These are phyloP conservation scores for Trichomonas tenax DNA, from an alignment of 208 protist species.

Conservation along the genomic window DNA sequence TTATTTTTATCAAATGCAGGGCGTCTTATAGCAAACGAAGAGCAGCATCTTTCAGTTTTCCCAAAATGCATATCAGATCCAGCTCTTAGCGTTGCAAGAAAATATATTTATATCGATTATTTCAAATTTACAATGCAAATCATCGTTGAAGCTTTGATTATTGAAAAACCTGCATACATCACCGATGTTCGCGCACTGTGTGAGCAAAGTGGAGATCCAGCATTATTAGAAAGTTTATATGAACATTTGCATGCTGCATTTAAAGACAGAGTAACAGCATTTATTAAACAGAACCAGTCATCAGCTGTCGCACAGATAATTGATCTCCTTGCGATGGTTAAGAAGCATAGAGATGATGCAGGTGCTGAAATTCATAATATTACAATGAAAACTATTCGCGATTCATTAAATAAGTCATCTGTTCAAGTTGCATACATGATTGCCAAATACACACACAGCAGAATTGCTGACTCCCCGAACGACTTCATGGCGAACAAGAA, in stretches of 20 bases:
- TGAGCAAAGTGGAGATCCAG: not conserved
- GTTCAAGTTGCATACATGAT: not conserved
- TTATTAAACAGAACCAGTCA: not conserved
- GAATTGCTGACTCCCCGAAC: not conserved
- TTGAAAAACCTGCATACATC: not conserved
- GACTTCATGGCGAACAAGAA: not conserved
- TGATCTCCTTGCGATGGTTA: not conserved
- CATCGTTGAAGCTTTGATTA: not conserved
- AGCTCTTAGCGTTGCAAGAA: not conserved
- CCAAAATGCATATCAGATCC: not conserved
- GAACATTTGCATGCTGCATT: not conserved
- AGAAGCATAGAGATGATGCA: not conserved
- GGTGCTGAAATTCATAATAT: not conserved
- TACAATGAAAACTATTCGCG: not conserved
- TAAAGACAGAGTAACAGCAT: not conserved
- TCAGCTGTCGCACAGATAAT: not conserved
- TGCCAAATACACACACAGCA: not conserved
- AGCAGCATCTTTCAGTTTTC: not conserved
- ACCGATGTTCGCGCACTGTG: not conserved
- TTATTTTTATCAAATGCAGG: not conserved
- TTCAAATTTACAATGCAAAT: not conserved
- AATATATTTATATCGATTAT: not conserved
- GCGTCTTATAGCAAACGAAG: not conserved
- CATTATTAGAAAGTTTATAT: not conserved
- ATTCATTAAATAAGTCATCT: not conserved